phyloP scores from a whole-genome alignment of 1,284 basidiomycete species.

The Paramarasmius palmivorus region DNA sequence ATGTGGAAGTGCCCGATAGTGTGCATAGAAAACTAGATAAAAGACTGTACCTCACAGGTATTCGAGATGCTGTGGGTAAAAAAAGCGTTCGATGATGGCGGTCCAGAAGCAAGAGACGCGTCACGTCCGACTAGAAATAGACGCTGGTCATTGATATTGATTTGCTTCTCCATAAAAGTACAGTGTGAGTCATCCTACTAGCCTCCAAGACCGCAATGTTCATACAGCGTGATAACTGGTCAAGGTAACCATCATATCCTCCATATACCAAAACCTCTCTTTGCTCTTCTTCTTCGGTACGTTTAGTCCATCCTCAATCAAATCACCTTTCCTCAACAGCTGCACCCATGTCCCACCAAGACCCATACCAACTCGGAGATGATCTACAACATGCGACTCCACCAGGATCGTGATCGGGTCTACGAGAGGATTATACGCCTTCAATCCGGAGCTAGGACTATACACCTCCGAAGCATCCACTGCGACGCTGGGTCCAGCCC shows the following conservation, averaged over 20 bases:
- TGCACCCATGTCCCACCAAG: conserved; percentile 14
- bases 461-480: conserved; percentile 8
- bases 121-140: no score
- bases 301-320: not conserved
- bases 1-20: no score
- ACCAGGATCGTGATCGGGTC: conserved; percentile 11
- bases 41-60: no score
- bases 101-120: no score
- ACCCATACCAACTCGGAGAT: conserved; percentile 12
- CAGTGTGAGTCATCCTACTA: no score
- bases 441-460: conserved; percentile 8
- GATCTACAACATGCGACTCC: conserved; percentile 5
- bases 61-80: no score
- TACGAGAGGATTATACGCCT: conserved; percentile 5
- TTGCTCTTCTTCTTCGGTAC: not conserved
- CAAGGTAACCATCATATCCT: conserved; percentile 9
- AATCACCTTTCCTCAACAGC: conserved; percentile 10
- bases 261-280: conserved; percentile 12
- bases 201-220: no score
- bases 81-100: no score
- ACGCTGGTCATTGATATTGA: no score
- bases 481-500: not conserved
- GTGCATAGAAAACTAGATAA: no score
- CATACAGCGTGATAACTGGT: conserved; percentile 14
- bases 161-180: no score